A percentile compares a stretch with the other conserved stretches of the same genome.
phyloP scores from a whole-genome alignment of 805 yeast genomes.

The Zygotorulaspora sp. region DNA sequence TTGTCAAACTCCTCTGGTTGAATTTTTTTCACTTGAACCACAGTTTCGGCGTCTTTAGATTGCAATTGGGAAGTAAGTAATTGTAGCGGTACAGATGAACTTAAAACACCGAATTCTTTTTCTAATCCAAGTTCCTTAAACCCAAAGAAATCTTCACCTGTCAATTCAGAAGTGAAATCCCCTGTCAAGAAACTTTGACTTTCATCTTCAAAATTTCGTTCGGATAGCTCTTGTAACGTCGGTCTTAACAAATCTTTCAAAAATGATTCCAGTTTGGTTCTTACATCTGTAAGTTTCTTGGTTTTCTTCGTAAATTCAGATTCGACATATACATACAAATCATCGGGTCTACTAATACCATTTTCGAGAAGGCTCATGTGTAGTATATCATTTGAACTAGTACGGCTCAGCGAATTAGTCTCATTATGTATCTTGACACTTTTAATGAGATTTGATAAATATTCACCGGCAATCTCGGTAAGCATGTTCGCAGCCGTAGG shows the following conservation, averaged over 20 bases:
- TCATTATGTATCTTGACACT: conserved; percentile 71
- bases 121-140: conserved; percentile 91
- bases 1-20: conserved; percentile 65
- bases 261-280: conserved; percentile 60
- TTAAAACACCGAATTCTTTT: conserved; percentile 79
- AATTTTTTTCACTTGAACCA: conserved; percentile 45
- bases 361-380: conserved; percentile 69
- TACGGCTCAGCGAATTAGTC: conserved; percentile 41
- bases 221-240: conserved; percentile 62
- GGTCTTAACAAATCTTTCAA: conserved; percentile 83
- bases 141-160: conserved; percentile 96
- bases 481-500: conserved; percentile 71
- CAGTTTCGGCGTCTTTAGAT: conserved; percentile 62
- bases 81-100: conserved; percentile 85
- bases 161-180: conserved; percentile 81
- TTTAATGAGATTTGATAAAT: conserved; percentile 66
- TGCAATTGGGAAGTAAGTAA: conserved; percentile 54
- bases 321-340: conserved; percentile 64
- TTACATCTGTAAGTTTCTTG: conserved; percentile 63
- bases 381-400: conserved; percentile 43
- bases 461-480: conserved; percentile 79
- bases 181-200: conserved; percentile 94
- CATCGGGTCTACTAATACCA: conserved; percentile 78
- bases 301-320: conserved; percentile 70
- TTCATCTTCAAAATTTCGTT: conserved; percentile 77